Evolutionary conservation across 2,329 filamentous ascomycete species (phyloP).

Genomic region (Cryphonectria japonica): DNA sequence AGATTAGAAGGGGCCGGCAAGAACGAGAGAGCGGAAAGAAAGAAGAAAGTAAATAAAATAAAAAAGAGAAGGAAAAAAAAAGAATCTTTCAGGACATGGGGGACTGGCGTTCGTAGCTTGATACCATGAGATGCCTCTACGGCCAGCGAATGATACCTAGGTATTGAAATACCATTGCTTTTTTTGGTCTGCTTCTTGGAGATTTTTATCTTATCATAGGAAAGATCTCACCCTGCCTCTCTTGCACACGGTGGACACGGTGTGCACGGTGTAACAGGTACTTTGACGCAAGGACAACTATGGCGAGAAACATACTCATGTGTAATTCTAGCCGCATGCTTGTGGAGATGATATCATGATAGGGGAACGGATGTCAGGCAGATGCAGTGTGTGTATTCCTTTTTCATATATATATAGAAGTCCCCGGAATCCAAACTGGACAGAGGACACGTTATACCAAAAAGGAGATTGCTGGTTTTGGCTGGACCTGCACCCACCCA

Average conservation of each 20-base stretch:
- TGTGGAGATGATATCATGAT: neutral
- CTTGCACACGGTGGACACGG: too few relatives aligned
- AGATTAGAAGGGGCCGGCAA: constrained; percentile 12
- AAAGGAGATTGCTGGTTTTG: neutral
- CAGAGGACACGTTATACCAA: constrained; percentile 5
- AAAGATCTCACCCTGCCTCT: too few relatives aligned
- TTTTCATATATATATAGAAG: neutral
- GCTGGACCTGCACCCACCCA: neutral
- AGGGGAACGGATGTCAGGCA: neutral
- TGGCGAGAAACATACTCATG: too few relatives aligned
- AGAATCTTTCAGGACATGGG: neutral
- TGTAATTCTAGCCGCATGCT: too few relatives aligned
- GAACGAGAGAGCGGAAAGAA: neutral
- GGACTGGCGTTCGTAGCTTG: constrained; percentile 23
- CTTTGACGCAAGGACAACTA: too few relatives aligned
- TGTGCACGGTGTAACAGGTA: too few relatives aligned
- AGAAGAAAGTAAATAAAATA: neutral
- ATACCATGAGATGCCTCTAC: constrained; percentile 24
- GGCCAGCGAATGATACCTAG: constrained; percentile 10
- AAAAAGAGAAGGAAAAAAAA: neutral
- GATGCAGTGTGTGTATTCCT: neutral
- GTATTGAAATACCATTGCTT: constrained; percentile 26
- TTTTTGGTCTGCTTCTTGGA: neutral
- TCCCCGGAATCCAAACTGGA: neutral
- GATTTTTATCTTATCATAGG: neutral